Evolutionary conservation across 1,284 basidiomycete genomes (phyloP).

Genomic region (Stereum hirsutum): DNA sequence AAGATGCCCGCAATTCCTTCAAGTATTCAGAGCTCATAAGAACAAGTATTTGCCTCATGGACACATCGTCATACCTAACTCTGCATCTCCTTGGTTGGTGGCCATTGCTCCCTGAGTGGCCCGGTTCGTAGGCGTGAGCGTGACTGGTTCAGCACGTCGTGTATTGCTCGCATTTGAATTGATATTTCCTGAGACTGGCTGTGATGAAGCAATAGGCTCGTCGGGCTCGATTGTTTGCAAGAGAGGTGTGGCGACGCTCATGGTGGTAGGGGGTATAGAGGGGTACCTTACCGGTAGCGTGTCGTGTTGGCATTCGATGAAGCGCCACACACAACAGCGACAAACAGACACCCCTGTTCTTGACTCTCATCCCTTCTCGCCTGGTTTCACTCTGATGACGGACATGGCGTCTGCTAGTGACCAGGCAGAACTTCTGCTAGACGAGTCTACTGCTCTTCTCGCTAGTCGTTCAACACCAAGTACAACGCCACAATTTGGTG

Average conservation of each 20-base stretch:
- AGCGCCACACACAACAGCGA: not conserved
- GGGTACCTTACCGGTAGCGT: too few species aligned
- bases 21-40: not conserved
- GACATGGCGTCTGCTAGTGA: too few species aligned
- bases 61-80: slow-evolving; percentile 44
- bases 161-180: slow-evolving; percentile 21
- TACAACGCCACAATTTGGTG: too few species aligned
- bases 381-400: too few species aligned
- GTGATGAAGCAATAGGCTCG: slow-evolving; percentile 29
- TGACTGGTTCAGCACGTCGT: slow-evolving; percentile 35
- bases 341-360: too few species aligned
- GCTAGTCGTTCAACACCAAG: too few species aligned
- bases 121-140: slow-evolving; percentile 46
- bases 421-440: too few species aligned
- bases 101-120: slow-evolving; percentile 36
- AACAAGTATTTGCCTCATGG: not conserved
- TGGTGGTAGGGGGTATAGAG: slow-evolving; percentile 17
- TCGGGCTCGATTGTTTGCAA: slow-evolving; percentile 67
- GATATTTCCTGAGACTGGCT: slow-evolving; percentile 23
- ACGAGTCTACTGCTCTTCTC: too few species aligned
- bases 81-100: slow-evolving; percentile 50
- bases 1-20: slow-evolving; percentile 69
- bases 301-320: too few species aligned
- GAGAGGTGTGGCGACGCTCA: slow-evolving; percentile 50
- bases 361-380: too few species aligned